Percentiles rank a stretch among this genome's conserved stretches.
phyloP scores from a whole-genome alignment of 2,329 filamentous ascomycete species.

The Cadophora sp. region DNA sequence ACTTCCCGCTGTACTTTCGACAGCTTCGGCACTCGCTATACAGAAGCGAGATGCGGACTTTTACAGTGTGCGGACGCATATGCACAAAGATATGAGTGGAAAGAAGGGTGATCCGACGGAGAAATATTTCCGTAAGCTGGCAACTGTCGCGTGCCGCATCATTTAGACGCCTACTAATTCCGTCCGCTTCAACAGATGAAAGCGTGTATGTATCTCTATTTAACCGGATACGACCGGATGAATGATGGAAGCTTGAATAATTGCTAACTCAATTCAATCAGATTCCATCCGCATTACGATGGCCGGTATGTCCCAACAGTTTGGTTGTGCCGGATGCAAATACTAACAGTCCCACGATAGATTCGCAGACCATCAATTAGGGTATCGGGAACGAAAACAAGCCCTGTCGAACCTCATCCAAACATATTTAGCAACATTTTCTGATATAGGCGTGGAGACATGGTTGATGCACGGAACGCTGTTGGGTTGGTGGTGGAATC shows the following conservation, averaged over 20 bases:
- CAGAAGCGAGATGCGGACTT: constrained; percentile 43
- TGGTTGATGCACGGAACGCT: constrained; percentile 80
- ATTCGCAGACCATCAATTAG: constrained; percentile 50
- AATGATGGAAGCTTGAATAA: background rate
- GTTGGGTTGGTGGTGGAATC: constrained; percentile 89
- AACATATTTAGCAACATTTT: constrained; percentile 74
- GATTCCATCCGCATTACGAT: constrained; percentile 49
- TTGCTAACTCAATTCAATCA: constrained; percentile 30
- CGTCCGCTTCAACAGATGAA: constrained; percentile 35
- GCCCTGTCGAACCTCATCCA: constrained; percentile 74
- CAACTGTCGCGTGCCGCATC: constrained; percentile 25
- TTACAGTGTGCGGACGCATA: constrained; percentile 39
- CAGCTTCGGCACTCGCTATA: constrained; percentile 38
- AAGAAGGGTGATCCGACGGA: constrained; percentile 40
- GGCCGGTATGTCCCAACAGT: constrained; percentile 41
- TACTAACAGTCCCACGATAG: constrained; percentile 26
- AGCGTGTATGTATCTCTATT: constrained; percentile 39
- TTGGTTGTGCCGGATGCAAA: background rate
- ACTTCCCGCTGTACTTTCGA: constrained; percentile 35
- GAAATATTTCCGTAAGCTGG: constrained; percentile 49
- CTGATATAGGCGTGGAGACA: constrained; percentile 56
- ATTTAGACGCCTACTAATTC: constrained; percentile 27
- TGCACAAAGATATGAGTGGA: constrained; percentile 44
- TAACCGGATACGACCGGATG: background rate
- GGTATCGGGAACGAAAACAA: constrained; percentile 49